Evolutionary conservation across 2,329 filamentous ascomycete species (phyloP).

Genomic region (Arthrobotrys pseudoclavata): DNA sequence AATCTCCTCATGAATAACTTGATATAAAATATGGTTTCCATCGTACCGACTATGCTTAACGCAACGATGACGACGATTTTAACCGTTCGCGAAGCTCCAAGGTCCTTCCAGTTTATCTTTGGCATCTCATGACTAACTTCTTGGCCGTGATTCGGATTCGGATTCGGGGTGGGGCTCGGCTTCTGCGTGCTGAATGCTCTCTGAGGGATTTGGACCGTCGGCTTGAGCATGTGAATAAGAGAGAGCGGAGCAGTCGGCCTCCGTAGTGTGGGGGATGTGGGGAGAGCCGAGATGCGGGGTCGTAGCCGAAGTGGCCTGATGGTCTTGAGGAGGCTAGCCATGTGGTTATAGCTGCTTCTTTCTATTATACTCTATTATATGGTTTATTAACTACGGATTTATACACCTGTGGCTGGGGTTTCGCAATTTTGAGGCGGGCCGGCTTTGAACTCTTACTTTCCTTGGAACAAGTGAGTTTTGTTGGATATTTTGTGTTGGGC

Average conservation of each 20-base stretch:
- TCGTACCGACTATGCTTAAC: slow-evolving; percentile 61
- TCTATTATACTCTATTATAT: background rate
- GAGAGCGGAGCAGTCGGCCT: slow-evolving; percentile 11
- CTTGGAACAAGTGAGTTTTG: slow-evolving; percentile 7
- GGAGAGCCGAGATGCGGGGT: slow-evolving; percentile 27
- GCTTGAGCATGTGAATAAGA: slow-evolving; percentile 24
- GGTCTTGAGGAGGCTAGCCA: slow-evolving; percentile 34
- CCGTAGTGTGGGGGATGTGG: slow-evolving; percentile 24
- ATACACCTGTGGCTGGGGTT: slow-evolving; percentile 1
- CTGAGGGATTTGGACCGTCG: slow-evolving; percentile 6
- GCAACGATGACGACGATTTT: slow-evolving; percentile 61
- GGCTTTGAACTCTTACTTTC: background rate
- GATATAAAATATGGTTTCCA: slow-evolving; percentile 62
- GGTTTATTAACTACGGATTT: background rate
- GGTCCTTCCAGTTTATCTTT: slow-evolving; percentile 55
- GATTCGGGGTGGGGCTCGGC: slow-evolving; percentile 3
- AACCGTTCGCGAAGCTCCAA: slow-evolving; percentile 61
- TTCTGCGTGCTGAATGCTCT: slow-evolving; percentile 41
- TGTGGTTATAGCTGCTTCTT: slow-evolving; percentile 5
- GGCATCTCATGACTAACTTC: slow-evolving; percentile 57
- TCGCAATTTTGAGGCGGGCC: slow-evolving; percentile 25
- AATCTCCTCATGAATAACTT: slow-evolving; percentile 62
- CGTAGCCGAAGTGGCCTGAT: slow-evolving; percentile 36
- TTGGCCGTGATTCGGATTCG: slow-evolving; percentile 25
- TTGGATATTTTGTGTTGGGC: slow-evolving; percentile 56